A percentile compares a stretch with the other conserved stretches of the same genome.
These are phyloP conservation scores for Sesbania bispinosa DNA, from an alignment of 306 rosid species.

Conservation along the genomic window DNA sequence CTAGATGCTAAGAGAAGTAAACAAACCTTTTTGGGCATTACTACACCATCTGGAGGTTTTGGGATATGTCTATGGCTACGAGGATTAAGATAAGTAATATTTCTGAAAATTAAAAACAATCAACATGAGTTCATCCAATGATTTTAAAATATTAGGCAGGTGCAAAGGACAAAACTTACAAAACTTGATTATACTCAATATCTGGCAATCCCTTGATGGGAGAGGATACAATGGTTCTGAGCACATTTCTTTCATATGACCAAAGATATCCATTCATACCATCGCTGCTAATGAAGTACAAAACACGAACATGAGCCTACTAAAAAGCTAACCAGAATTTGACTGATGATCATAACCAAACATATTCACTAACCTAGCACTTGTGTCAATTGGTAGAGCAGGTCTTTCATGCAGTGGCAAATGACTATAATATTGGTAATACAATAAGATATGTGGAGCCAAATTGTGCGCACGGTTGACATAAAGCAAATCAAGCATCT, in stretches of 20 bases:
- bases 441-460: slow-evolving; percentile 46
- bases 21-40: slow-evolving; percentile 75
- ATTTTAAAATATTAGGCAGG: slow-evolving; percentile 23
- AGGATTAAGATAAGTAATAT: slow-evolving; percentile 68
- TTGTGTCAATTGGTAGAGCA: slow-evolving; percentile 39
- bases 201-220: slow-evolving; percentile 68
- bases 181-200: slow-evolving; percentile 62
- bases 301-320: neutral
- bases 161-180: slow-evolving; percentile 55
- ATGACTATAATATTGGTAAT: slow-evolving; percentile 41
- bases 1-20: slow-evolving; percentile 16
- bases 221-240: slow-evolving; percentile 49
- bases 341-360: slow-evolving; percentile 16
- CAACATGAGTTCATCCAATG: slow-evolving; percentile 26
- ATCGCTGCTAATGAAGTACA: slow-evolving; percentile 47
- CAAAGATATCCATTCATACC: slow-evolving; percentile 91
- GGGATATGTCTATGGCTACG: slow-evolving; percentile 57
- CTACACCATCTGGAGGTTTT: slow-evolving; percentile 64
- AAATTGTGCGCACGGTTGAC: slow-evolving; percentile 61
- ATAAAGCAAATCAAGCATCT: slow-evolving; percentile 81
- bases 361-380: slow-evolving; percentile 62
- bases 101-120: slow-evolving; percentile 52
- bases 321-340: neutral
- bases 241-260: slow-evolving; percentile 67
- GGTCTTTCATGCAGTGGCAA: slow-evolving; percentile 40